Evolutionary conservation across 176 grass and related monocot species (phyloP).

Genomic region (Eleusine coracana): DNA sequence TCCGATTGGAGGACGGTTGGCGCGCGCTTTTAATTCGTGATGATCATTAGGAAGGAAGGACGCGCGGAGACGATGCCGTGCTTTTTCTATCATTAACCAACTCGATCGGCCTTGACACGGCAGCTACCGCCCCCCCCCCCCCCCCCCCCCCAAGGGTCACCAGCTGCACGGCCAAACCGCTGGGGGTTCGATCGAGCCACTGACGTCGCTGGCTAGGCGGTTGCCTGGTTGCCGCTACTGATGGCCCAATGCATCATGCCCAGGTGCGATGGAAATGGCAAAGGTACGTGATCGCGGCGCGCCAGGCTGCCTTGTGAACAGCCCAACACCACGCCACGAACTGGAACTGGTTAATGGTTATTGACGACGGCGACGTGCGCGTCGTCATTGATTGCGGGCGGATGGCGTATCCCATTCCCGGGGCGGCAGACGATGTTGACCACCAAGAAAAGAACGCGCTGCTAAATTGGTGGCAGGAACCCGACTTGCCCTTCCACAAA

Average conservation of each 20-base stretch:
- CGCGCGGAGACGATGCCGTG: too few relatives aligned
- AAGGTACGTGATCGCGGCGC: neutral
- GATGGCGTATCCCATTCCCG: neutral
- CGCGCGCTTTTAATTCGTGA: neutral
- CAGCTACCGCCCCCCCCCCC: neutral
- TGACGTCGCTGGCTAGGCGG: neutral
- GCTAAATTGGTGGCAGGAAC: neutral
- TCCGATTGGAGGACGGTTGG: too few relatives aligned
- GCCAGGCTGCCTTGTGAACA: neutral
- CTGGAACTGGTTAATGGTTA: neutral
- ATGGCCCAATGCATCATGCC: neutral
- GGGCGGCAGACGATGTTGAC: neutral
- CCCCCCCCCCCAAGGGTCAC: too few relatives aligned
- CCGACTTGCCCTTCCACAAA: neutral
- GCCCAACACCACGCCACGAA: neutral
- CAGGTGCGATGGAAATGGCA: neutral
- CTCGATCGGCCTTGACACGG: neutral
- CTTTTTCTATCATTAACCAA: neutral
- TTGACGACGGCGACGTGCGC: neutral
- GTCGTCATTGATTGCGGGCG: neutral
- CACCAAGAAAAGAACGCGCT: neutral
- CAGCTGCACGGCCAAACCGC: too few relatives aligned
- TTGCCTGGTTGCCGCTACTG: neutral
- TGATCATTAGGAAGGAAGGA: neutral
- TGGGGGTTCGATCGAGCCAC: too few relatives aligned